Evolutionary conservation across 306 rosid genomes (phyloP), one percentile per base, ranked within the genome.

Genomic region (Psophocarpus tetragonolobus): DNA sequence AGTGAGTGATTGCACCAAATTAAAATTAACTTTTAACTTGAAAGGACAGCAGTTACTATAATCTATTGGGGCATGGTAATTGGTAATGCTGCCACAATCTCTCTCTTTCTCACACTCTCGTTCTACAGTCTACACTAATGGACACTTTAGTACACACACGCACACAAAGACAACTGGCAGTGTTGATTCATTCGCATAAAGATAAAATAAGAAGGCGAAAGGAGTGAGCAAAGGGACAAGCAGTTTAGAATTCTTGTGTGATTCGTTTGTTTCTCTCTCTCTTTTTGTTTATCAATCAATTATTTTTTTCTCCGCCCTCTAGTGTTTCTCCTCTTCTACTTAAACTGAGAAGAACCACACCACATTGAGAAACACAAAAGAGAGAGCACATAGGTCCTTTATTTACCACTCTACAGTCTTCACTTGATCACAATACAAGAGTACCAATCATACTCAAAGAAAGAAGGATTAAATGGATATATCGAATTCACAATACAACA

Each of bases 81-180:
- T 79, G 56, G 77, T 45, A 80, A 62, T 71, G 67, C 57, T 68
- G 66, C 77, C 63, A 58, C 68, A 67, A 75, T 41, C 51, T 68
- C 64, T 12, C 65, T 78, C 74, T 58, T 2, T 58, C 80, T 26
- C 71, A 73, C 78, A 24, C 81, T 29, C 83, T 20, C 74, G 62
- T 54, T 80, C 74, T 64, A 68, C 72, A 33, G 77, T 67, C 81
- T 48, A 76, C 71, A 32, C 86, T 47, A 61, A 78, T 53, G 54
- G 82, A 53, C 82, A 81, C 78, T 56, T 58, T 45, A 74, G 71
- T 72, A 73, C 85, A 39, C 86, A 74, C 86, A 80, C 87, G 83
- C 87, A 84, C 86, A 70, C 81, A 83, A 47, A 80, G 89, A 94
- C 98, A 92, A 91, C 97, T 92, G 96, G 97, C 98, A 88, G 67